These are phyloP conservation scores for Lactifluus pinguis DNA, from an alignment of 768 basidiomycete genomes.

Conservation along the genomic window DNA sequence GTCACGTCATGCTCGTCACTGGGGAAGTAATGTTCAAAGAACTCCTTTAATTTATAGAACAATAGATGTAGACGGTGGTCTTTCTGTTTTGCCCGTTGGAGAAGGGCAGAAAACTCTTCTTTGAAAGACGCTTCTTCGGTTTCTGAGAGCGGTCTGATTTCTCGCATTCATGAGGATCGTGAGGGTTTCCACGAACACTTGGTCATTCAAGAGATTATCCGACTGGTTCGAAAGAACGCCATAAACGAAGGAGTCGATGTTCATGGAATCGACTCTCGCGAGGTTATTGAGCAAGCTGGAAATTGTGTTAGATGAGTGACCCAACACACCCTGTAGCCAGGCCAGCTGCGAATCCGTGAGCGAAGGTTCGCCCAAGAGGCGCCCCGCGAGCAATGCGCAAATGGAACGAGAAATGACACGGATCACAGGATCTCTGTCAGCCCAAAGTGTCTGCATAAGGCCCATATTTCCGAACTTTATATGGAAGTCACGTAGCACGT, in stretches of 20 bases:
- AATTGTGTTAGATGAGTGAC: background rate
- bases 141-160: background rate
- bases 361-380: background rate
- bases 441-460: too few relatives aligned
- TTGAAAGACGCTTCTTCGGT: background rate
- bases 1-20: background rate
- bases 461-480: constrained; percentile 6
- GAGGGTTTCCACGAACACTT: constrained; percentile 5
- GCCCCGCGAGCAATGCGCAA: constrained; percentile 8
- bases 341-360: constrained; percentile 4
- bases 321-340: background rate
- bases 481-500: background rate
- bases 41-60: background rate
- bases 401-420: constrained; percentile 3
- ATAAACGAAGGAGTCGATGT: too few relatives aligned
- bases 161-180: background rate
- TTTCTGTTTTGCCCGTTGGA: background rate
- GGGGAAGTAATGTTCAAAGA: background rate
- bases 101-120: background rate
- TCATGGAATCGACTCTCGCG: background rate
- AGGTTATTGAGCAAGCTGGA: too few relatives aligned
- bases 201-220: background rate
- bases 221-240: background rate
- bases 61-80: background rate
- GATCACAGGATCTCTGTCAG: background rate